Conservation (phyloP, 805 yeast genomes). For the Suhomyces canberraensis region DNA sequence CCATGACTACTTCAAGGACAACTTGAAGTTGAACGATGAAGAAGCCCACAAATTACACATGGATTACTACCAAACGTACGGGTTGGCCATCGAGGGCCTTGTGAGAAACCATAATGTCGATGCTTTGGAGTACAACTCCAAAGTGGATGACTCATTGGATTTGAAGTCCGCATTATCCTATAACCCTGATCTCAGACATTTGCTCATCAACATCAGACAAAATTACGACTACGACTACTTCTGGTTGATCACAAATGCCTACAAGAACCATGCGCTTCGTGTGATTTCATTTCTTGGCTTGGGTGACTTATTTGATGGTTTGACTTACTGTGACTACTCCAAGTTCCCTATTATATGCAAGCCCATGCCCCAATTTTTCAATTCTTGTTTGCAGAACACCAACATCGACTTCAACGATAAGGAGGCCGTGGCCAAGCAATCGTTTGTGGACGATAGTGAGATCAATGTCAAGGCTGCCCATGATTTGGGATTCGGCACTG, state of each 20-base stretch:
- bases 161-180: conserved; percentile 74
- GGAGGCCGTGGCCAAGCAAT: conserved; percentile 47
- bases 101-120: conserved; percentile 68
- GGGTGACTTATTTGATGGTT: conserved; percentile 92
- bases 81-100: conserved; percentile 90
- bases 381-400: conserved; percentile 61
- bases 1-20: conserved; percentile 71
- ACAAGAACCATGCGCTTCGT: conserved; percentile 82
- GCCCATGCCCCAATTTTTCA: conserved; percentile 75
- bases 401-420: conserved; percentile 41
- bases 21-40: conserved; percentile 58
- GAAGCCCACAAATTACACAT: conserved; percentile 72
- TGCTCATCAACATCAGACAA: conserved; percentile 45
- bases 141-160: conserved; percentile 92
- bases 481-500: conserved; percentile 65
- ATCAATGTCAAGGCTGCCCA: conserved; percentile 74
- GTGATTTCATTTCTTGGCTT: conserved; percentile 77
- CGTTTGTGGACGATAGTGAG: conserved; percentile 83
- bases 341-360: conserved; percentile 73
- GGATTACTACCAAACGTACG: conserved; percentile 80
- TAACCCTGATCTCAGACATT: conserved; percentile 49
- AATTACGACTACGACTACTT: conserved; percentile 58
- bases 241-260: conserved; percentile 96
- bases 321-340: conserved; percentile 87
- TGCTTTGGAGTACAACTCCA: conserved; percentile 81